Percentiles rank a stretch among this genome's conserved stretches.
Conservation (phyloP, 805 yeast species). For the Yamadazyma kitorensis region DNA sequence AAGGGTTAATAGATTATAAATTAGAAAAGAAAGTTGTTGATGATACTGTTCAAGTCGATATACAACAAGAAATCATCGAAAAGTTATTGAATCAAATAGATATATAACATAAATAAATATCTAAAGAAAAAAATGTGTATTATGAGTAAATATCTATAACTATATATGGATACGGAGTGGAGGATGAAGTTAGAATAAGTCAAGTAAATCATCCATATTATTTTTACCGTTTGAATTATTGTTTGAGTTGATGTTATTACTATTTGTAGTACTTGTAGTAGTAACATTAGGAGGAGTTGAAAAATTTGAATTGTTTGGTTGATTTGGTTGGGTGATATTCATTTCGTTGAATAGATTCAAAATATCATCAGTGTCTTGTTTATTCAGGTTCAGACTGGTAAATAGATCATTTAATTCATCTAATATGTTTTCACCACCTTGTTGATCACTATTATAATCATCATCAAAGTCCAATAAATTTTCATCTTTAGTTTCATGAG, state of each 20-base stretch:
- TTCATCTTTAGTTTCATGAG: conserved; percentile 75
- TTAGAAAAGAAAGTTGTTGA: conserved; percentile 8
- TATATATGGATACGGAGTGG: too few species aligned
- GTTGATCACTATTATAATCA: conserved; percentile 14
- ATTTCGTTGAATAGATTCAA: conserved; percentile 40
- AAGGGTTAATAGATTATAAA: conserved; percentile 6
- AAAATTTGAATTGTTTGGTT: too few species aligned
- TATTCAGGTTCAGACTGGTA: conserved; percentile 17
- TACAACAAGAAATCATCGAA: neutral
- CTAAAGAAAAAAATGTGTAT: too few species aligned
- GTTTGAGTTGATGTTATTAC: too few species aligned
- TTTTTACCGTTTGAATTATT: conserved; percentile 5
- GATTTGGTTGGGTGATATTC: conserved; percentile 12
- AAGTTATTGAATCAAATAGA: neutral
- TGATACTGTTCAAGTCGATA: conserved; percentile 7
- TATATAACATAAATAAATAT: neutral
- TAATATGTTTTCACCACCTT: conserved; percentile 42
- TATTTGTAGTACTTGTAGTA: too few species aligned
- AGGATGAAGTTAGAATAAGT: conserved; percentile 34
- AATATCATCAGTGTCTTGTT: conserved; percentile 37
- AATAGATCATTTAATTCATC: conserved; percentile 78
- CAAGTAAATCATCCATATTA: conserved; percentile 33
- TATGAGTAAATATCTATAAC: too few species aligned
- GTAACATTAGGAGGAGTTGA: too few species aligned
- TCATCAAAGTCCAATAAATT: conserved; percentile 84